These are phyloP conservation scores for Onygenales sp. DNA, from an alignment of 2,329 filamentous ascomycete species.

Conservation along the genomic window DNA sequence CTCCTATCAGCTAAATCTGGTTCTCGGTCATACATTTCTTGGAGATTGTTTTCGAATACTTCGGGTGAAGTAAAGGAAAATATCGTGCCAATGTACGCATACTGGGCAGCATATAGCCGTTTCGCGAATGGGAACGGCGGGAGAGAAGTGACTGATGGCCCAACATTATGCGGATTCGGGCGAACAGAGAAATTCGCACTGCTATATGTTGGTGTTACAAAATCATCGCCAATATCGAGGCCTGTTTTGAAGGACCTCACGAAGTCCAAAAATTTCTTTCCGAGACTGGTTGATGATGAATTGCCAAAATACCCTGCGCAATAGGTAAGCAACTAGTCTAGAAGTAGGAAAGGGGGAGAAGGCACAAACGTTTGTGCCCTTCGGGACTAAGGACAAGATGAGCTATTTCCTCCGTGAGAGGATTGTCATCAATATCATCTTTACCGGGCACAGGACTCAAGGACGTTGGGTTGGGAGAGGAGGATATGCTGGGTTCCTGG, in stretches of 20 bases:
- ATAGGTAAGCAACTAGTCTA: conserved; percentile 1
- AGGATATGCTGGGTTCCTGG: not conserved
- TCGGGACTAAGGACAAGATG: conserved; percentile 3
- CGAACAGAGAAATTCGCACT: conserved; percentile 4
- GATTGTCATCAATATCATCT: conserved; percentile 4
- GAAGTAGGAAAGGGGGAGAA: not conserved
- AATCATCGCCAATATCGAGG: conserved; percentile 5
- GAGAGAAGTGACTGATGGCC: conserved; percentile 27
- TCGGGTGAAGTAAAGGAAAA: conserved; percentile 43
- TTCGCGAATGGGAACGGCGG: conserved; percentile 44
- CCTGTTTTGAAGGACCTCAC: conserved; percentile 11
- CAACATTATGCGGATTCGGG: conserved; percentile 5
- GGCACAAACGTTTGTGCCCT: conserved; percentile 3
- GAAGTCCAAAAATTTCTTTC: conserved; percentile 15
- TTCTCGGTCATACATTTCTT: conserved; percentile 34
- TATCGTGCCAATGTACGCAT: conserved; percentile 49
- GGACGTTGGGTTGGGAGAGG: not conserved
- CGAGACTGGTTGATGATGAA: conserved; percentile 17
- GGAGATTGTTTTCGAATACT: conserved; percentile 38
- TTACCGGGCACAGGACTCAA: not conserved
- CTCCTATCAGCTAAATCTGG: conserved; percentile 37
- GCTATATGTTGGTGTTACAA: conserved; percentile 4
- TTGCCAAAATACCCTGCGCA: conserved; percentile 16
- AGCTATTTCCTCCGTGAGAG: conserved; percentile 5
- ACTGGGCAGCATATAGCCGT: conserved; percentile 43